Percentiles rank a stretch among this genome's conserved stretches.
phyloP scores from a whole-genome alignment of 2,329 filamentous ascomycete species.

The Claviceps purpurea region DNA sequence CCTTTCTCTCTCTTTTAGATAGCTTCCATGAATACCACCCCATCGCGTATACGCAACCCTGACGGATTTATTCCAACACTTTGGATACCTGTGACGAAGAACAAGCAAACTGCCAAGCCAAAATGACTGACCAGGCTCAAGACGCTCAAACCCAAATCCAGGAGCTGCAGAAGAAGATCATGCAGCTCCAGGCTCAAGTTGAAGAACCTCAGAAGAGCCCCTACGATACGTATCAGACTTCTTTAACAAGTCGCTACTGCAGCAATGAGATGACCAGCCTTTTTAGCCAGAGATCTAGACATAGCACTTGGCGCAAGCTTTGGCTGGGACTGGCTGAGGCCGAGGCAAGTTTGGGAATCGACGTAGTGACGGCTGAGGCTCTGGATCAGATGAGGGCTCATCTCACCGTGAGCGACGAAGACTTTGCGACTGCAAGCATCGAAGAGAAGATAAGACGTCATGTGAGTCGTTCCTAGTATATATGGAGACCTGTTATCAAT shows the following conservation, averaged over 20 bases:
- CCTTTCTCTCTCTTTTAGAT: too few relatives aligned
- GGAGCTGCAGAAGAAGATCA: constrained; percentile 6
- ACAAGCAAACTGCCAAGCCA: not conserved
- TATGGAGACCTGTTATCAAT: not conserved
- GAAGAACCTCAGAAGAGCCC: constrained; percentile 5
- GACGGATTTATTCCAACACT: too few relatives aligned
- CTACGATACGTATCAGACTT: constrained; percentile 42
- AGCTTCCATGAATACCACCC: too few relatives aligned
- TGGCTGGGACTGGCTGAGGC: constrained; percentile 77
- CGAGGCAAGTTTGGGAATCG: constrained; percentile 68
- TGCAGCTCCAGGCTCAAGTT: constrained; percentile 7
- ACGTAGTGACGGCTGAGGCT: constrained; percentile 56
- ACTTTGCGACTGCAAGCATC: constrained; percentile 59
- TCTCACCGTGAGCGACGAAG: constrained; percentile 60
- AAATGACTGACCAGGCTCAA: constrained; percentile 2
- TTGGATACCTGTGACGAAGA: not conserved
- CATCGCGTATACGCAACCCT: too few relatives aligned
- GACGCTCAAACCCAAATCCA: constrained; percentile 5
- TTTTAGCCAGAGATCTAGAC: constrained; percentile 64
- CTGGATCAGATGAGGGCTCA: constrained; percentile 65
- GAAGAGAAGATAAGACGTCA: constrained; percentile 65
- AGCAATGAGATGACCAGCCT: constrained; percentile 63
- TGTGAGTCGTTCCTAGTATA: constrained; percentile 8
- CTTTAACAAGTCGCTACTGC: constrained; percentile 60
- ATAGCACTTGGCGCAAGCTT: constrained; percentile 69